Percentiles rank a stretch among this genome's conserved stretches.
phyloP scores from a whole-genome alignment of 2,329 filamentous ascomycete genomes.

The Teratosphaeria viscida region DNA sequence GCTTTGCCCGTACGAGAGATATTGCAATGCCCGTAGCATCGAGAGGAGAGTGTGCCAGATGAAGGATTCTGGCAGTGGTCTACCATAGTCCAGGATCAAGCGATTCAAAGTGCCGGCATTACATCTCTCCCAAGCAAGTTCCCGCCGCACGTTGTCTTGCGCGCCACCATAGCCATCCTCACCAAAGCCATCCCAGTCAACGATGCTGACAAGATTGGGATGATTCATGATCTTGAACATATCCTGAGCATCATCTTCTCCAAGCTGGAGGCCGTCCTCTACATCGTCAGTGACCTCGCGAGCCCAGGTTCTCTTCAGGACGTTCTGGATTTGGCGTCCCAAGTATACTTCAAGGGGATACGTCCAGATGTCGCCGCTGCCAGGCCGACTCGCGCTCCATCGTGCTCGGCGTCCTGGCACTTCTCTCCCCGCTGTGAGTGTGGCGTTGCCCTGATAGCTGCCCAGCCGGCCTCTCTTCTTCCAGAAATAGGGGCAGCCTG shows the following conservation, averaged over 20 bases:
- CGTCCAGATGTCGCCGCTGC: neutral
- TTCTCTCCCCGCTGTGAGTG: neutral
- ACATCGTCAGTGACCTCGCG: slow-evolving; percentile 1
- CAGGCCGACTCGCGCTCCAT: neutral
- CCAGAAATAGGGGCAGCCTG: neutral
- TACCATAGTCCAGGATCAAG: neutral
- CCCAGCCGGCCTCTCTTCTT: neutral
- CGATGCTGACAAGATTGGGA: neutral
- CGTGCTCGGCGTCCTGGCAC: neutral
- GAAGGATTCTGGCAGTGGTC: slow-evolving; percentile 1
- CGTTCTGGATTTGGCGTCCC: neutral
- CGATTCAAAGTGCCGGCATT: slow-evolving; percentile 2
- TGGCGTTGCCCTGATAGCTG: neutral
- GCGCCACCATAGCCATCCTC: neutral
- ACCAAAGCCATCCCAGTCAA: neutral
- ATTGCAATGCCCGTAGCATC: neutral
- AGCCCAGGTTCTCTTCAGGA: neutral
- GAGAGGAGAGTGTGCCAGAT: slow-evolving; percentile 2
- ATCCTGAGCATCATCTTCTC: neutral
- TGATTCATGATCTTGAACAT: neutral
- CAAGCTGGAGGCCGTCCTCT: neutral
- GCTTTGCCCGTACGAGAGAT: neutral
- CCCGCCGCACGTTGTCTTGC: neutral
- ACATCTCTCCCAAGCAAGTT: slow-evolving; percentile 1
- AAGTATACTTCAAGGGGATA: neutral